Percentiles rank a stretch among this genome's conserved stretches.
Evolutionary conservation across 139 green algal genomes (phyloP).

Genomic region (Nannochloris sp.): DNA sequence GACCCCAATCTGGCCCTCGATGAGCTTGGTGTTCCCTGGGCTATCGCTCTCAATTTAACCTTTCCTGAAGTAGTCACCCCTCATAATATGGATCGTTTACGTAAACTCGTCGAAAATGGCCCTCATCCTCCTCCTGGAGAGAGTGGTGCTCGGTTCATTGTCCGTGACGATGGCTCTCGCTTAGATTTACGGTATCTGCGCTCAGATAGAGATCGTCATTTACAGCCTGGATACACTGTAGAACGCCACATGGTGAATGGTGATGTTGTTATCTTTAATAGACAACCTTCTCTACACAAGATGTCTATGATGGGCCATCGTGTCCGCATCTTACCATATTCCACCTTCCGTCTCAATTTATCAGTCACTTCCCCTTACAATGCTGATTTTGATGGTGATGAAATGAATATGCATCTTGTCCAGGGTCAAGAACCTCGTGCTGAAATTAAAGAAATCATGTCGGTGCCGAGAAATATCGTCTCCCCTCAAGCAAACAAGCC

Average conservation of each 20-base stretch:
- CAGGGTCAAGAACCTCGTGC: conserved; percentile 88
- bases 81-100: conserved; percentile 75
- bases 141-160: conserved; percentile 95
- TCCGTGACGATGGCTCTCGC: conserved; percentile 86
- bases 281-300: conserved; percentile 99
- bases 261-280: conserved; percentile 98
- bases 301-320: conserved; percentile 99
- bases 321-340: conserved; percentile 89
- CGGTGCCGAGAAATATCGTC: conserved; percentile 96
- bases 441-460: conserved; percentile 96
- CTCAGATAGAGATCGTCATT: conserved; percentile 48
- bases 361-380: conserved; percentile 99
- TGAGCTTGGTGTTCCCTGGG: conserved; percentile 95
- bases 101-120: conserved; percentile 89
- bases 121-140: conserved; percentile 89
- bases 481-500: conserved; percentile 96
- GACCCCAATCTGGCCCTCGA: conserved; percentile 98
- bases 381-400: conserved; percentile 99
- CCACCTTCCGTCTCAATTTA: conserved; percentile 89
- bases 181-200: conserved; percentile 82
- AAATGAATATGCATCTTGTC: conserved; percentile 99
- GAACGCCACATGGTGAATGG: conserved; percentile 93
- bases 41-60: conserved; percentile 96
- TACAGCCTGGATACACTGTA: conserved; percentile 83
- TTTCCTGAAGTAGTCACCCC: conserved; percentile 91